phyloP scores from a whole-genome alignment of 2,329 filamentous ascomycete genomes.

The Calycina herbarum region DNA sequence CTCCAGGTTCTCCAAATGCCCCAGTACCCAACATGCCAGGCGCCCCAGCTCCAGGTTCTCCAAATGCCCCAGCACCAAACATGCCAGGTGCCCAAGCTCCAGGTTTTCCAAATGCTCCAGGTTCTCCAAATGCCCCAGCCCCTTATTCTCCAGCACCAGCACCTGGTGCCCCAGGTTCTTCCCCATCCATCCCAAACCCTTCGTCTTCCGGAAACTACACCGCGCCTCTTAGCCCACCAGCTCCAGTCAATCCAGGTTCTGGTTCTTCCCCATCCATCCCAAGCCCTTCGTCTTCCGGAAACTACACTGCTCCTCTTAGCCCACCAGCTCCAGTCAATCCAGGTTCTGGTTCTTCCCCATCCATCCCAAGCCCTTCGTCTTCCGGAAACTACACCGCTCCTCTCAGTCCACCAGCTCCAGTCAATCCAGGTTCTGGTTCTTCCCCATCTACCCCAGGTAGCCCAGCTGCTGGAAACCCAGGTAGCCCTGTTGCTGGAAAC shows the following conservation, averaged over 20 bases:
- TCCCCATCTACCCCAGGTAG: neutral
- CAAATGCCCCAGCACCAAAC: neutral
- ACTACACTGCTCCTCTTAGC: neutral
- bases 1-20: neutral
- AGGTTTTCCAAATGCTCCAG: neutral
- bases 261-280: neutral
- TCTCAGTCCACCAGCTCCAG: neutral
- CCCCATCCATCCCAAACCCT: neutral
- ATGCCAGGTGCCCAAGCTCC: neutral
- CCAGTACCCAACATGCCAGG: neutral
- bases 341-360: no score
- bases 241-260: neutral
- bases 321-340: neutral
- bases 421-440: no score
- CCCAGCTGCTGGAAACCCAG: neutral
- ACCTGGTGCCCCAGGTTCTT: neutral
- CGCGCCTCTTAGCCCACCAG: neutral
- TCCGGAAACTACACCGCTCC: neutral
- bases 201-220: conserved; percentile 1
- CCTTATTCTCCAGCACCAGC: no score
- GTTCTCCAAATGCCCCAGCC: neutral
- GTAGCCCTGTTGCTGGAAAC: no score
- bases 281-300: neutral
- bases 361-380: neutral
- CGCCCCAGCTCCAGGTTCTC: neutral